These are phyloP conservation scores for Trichoderma sp. DNA, from an alignment of 2,329 filamentous ascomycete species.

Conservation along the genomic window DNA sequence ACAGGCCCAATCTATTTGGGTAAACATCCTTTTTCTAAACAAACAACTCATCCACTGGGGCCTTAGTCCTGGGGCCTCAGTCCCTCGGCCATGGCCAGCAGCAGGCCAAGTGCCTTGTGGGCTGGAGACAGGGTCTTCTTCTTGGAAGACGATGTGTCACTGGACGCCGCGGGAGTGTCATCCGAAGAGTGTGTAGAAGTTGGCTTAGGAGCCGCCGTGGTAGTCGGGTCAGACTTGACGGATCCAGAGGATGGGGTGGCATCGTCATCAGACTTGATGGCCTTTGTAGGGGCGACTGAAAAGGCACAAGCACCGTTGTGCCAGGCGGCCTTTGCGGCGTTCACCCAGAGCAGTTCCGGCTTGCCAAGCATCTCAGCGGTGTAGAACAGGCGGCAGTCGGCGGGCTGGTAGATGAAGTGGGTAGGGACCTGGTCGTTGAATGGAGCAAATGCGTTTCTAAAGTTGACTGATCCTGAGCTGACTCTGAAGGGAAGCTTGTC, in stretches of 20 bases:
- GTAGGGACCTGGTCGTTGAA: slow-evolving; percentile 42
- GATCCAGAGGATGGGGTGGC: not conserved
- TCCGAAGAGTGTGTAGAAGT: not conserved
- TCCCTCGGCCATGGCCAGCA: slow-evolving; percentile 10
- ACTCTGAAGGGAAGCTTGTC: not conserved
- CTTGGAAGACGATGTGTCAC: not conserved
- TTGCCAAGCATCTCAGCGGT: slow-evolving; percentile 50
- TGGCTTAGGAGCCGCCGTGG: not conserved
- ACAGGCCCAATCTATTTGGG: not conserved
- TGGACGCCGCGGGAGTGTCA: not conserved
- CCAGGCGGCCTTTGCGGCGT: slow-evolving; percentile 20
- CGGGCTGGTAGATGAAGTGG: slow-evolving; percentile 59
- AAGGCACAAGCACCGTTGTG: slow-evolving; percentile 12
- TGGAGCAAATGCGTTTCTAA: slow-evolving; percentile 34
- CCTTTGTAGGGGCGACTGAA: not conserved
- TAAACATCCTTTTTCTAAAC: not conserved
- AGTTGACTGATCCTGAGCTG: not conserved
- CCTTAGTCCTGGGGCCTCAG: not conserved
- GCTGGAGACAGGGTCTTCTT: slow-evolving; percentile 5
- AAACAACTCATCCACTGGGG: not conserved
- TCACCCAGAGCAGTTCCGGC: slow-evolving; percentile 44
- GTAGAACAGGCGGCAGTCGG: slow-evolving; percentile 59
- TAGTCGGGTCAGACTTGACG: not conserved
- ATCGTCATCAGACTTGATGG: not conserved
- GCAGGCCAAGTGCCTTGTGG: slow-evolving; percentile 13